Percentiles rank a stretch among this genome's conserved stretches.
phyloP scores from a whole-genome alignment of 331 rosid genomes.

The Saraca asoca region DNA sequence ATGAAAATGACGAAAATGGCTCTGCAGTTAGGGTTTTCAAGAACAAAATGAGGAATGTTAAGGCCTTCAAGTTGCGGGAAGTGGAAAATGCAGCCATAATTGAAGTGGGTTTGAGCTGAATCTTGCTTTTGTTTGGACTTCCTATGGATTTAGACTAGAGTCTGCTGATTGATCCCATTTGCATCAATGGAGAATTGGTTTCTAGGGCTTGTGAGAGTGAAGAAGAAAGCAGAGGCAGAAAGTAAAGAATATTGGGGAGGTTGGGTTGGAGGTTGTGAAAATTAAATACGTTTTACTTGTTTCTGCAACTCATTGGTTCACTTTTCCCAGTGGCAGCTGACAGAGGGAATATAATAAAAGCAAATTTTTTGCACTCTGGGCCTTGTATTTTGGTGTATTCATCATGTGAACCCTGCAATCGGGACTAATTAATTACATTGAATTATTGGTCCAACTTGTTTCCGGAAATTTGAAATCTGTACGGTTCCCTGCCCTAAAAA shows the following conservation, averaged over 20 bases:
- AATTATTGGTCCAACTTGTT: no score
- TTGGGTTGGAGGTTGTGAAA: constrained; percentile 67
- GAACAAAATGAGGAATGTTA: constrained; percentile 49
- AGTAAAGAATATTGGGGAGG: constrained; percentile 60
- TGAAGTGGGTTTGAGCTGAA: constrained; percentile 57
- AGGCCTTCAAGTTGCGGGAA: constrained; percentile 38
- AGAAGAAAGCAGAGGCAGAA: constrained; percentile 51
- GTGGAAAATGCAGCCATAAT: constrained; percentile 59
- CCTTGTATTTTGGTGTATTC: constrained; percentile 34
- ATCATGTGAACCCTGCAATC: background rate
- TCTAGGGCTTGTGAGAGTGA: constrained; percentile 63
- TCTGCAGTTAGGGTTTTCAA: constrained; percentile 45
- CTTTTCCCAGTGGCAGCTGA: constrained; percentile 61
- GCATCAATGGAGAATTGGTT: constrained; percentile 43
- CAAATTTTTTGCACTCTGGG: constrained; percentile 29
- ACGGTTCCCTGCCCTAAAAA: no score
- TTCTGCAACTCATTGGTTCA: constrained; percentile 46
- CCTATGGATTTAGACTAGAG: constrained; percentile 37
- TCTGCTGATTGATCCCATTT: constrained; percentile 45
- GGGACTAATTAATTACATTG: no score
- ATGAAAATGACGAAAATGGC: constrained; percentile 59
- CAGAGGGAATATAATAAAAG: constrained; percentile 51
- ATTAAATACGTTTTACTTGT: constrained; percentile 60
- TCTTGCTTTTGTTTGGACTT: constrained; percentile 36
- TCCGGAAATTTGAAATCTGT: no score